Conservation (phyloP, 2,329 filamentous ascomycete genomes). For the Beauveria scarabaeidicola region DNA sequence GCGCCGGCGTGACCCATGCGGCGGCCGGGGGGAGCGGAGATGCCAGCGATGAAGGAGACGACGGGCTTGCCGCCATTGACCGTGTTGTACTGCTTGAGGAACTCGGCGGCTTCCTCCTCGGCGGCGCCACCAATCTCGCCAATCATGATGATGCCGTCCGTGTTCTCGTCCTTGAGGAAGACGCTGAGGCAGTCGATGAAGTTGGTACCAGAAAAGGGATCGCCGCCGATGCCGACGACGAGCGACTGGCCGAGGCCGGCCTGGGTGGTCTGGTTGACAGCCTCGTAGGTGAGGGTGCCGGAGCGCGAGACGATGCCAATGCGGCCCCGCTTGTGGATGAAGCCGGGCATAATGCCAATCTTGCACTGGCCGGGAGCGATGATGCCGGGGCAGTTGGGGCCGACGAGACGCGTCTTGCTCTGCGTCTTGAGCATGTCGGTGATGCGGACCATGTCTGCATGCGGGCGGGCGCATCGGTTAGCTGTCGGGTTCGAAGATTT, state of each 20-base stretch:
- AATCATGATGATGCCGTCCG: slow-evolving; percentile 99
- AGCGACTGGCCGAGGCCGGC: slow-evolving; percentile 95
- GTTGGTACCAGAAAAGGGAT: slow-evolving; percentile 98
- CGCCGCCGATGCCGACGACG: slow-evolving; percentile 95
- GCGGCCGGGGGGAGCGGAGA: slow-evolving; percentile 89
- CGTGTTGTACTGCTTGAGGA: slow-evolving; percentile 85
- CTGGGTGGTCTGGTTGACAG: slow-evolving; percentile 98
- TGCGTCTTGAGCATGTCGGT: slow-evolving; percentile 97
- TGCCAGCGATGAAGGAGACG: slow-evolving; percentile 96
- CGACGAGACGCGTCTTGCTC: slow-evolving; percentile 91
- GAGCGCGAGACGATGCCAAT: slow-evolving; percentile 98
- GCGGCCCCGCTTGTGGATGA: slow-evolving; percentile 99
- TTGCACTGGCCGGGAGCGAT: slow-evolving; percentile 96
- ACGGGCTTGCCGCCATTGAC: slow-evolving; percentile 81
- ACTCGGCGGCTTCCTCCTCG: slow-evolving; percentile 97
- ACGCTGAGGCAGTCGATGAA: slow-evolving; percentile 99
- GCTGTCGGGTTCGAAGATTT: neutral
- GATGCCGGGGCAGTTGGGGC: slow-evolving; percentile 97
- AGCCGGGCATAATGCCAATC: slow-evolving; percentile 98
- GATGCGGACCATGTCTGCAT: slow-evolving; percentile 92
- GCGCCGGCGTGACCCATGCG: slow-evolving; percentile 98
- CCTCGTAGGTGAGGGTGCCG: slow-evolving; percentile 97
- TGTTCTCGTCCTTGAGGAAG: slow-evolving; percentile 92
- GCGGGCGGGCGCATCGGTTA: slow-evolving; percentile 9
- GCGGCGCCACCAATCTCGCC: slow-evolving; percentile 96